These are phyloP conservation scores for Pythium myriotylum DNA, from an alignment of 352 stramenopile species.

Conservation along the genomic window DNA sequence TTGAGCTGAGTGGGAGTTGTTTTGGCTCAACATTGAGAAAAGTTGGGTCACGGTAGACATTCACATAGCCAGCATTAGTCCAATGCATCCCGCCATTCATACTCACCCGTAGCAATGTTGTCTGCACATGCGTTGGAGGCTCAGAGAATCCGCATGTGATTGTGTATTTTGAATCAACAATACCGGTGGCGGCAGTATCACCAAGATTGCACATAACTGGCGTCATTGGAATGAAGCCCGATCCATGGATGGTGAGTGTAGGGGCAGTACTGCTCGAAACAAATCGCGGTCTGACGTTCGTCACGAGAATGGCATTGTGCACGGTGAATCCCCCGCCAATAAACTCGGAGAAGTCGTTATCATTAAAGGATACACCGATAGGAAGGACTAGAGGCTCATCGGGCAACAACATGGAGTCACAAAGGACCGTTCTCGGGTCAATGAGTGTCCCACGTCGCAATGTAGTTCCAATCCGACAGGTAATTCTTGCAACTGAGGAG, in stretches of 20 bases:
- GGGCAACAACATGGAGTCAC: slow-evolving; percentile 7
- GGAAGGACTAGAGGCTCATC: not conserved
- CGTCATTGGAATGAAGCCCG: slow-evolving; percentile 7
- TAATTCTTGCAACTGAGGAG: slow-evolving; percentile 6
- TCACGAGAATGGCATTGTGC: slow-evolving; percentile 5
- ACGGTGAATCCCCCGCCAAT: slow-evolving; percentile 6
- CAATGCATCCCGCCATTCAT: slow-evolving; percentile 24
- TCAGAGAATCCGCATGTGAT: not conserved
- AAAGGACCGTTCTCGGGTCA: slow-evolving; percentile 8
- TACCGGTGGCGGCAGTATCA: not conserved
- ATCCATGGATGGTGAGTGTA: slow-evolving; percentile 2
- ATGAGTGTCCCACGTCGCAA: slow-evolving; percentile 3
- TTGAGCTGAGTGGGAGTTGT: not conserved
- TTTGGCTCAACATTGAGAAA: slow-evolving; percentile 4
- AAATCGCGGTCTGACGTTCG: slow-evolving; percentile 1
- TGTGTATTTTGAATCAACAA: slow-evolving; percentile 8
- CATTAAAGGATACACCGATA: slow-evolving; percentile 25
- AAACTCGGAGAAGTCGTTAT: slow-evolving; percentile 11
- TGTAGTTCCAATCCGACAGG: slow-evolving; percentile 16
- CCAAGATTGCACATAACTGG: slow-evolving; percentile 20
- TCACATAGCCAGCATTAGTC: slow-evolving; percentile 2
- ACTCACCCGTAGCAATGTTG: slow-evolving; percentile 9
- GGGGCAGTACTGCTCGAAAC: not conserved
- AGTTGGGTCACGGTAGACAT: slow-evolving; percentile 14
- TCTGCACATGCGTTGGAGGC: not conserved